Base-by-base conservation (phyloP, 768 basidiomycete species). In the Termitomyces sp. region DNA sequence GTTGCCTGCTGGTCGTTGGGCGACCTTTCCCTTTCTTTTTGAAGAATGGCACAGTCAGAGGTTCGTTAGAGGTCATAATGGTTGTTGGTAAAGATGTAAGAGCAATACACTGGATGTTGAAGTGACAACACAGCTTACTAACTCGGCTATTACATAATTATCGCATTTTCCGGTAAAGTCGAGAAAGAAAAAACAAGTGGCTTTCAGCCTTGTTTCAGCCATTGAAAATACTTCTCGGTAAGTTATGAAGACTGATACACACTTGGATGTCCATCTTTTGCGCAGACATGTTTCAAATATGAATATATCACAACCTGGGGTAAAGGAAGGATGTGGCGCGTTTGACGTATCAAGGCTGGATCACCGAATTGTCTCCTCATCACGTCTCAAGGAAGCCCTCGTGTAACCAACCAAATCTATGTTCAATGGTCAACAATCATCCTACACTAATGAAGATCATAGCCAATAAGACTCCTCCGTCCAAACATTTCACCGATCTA, bases 401-500 rank as follows among this genome's bases (percentile, higher is more conserved):
- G 12, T 22, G 10, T 26, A 36, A 53, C 55, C 39, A 26, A n/a
- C n/a, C 39, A 56, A 46, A 49, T 61, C 60, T 61, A 57, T 56
- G 37, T 57, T 33, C 26, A 61, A 53, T 57, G 39, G 45, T 56
- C 55, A 22, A 49, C 7, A 46, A 54, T n/a, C n/a, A 53, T 43
- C 37, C 10, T 36, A 20, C 10, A 47, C 73, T 80, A 83, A 61
- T 84, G 77, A 59, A 90, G 67, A 57, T 86, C 83, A 76, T 93
- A 94, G 36, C 91, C 93, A 65, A 95, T 78, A 39, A 93, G 68
- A 71, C 83, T 84, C 73, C 91, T 83, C 63, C 92, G 80, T 9
- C 91, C 91, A 59, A 95, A 65, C 57, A 95, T 95, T 74, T 95
- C 93, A 55, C 93, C 93, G 75, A 95, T 84, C 87, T 92, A 55